Conservation (phyloP, 768 basidiomycete species). For the Mrakia gelida region DNA sequence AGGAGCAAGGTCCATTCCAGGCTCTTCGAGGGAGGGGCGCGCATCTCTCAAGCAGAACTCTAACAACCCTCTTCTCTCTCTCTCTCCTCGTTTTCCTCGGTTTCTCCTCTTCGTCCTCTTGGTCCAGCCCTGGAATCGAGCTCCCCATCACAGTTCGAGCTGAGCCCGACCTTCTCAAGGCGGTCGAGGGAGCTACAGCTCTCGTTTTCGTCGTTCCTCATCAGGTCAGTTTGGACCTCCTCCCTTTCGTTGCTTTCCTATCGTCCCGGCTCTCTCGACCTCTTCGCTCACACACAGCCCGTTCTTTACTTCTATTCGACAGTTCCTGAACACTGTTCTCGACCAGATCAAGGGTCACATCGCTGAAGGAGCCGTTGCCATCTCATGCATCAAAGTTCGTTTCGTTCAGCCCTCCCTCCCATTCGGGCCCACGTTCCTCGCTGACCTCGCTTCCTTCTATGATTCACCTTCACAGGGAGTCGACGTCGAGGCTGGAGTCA, state of each 20-base stretch:
- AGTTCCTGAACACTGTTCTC: constrained; percentile 47
- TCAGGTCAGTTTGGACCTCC: constrained; percentile 37
- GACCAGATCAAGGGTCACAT: constrained; percentile 48
- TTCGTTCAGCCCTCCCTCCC: background rate
- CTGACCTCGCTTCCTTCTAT: background rate
- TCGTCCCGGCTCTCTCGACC: background rate
- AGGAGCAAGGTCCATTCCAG: background rate
- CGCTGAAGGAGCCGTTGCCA: constrained; percentile 43
- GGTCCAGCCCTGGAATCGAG: constrained; percentile 41
- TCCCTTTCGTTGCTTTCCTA: background rate
- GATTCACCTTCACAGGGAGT: constrained; percentile 44
- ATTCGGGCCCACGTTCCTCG: background rate
- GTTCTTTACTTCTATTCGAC: background rate
- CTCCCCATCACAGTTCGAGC: constrained; percentile 48
- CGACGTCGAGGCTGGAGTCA: constrained; percentile 46
- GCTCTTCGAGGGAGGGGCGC: background rate
- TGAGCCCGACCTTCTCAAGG: constrained; percentile 46
- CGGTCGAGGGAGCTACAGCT: constrained; percentile 48
- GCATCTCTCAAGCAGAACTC: background rate
- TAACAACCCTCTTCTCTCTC: background rate
- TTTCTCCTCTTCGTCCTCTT: background rate
- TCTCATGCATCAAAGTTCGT: constrained; percentile 49
- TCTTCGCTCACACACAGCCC: background rate
- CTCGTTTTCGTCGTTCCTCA: constrained; percentile 52
- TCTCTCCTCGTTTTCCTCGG: background rate